Base-by-base conservation (phyloP, 345 rosid species). In the Gynandropsis gynandra region DNA sequence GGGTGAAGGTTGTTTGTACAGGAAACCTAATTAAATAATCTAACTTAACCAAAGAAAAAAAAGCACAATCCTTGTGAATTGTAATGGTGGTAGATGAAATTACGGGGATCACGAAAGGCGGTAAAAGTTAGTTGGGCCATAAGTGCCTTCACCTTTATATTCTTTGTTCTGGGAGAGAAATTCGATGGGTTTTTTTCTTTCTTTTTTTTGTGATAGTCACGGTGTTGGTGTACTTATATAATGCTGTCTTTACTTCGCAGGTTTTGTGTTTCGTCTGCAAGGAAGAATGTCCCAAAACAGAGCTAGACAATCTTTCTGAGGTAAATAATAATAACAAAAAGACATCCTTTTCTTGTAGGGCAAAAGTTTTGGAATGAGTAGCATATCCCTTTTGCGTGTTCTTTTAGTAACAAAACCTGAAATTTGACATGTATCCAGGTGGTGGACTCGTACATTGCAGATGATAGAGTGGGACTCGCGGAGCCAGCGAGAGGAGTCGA, bases 401-500 rank as follows among this genome's bases (percentile, higher is more conserved):
- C 14, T 40, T 5, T 11, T 39, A n/a, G 37, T 48, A 41, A 43
- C 11, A 10, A 38, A 21, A 44, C 34, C 32, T 11, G 14, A 31
- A 41, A 47, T 9, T 32, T 48, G 31, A 8, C 6, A 41, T 13
- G 10, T 9, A 32, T 12, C 56, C 86, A 89, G 96, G 84, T 73
- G 18, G 80, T 74, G 12, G 87, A 80, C 21, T 75, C 80, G 0
- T 87, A 87, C 41, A 55, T 63, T 5, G n/a, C 43, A 43, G 96
- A 87, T 35, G 79, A 59, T 64, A 75, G 96, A 38, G 96, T 83
- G 58, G 97, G 96, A 42, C 68, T 69, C 50, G 90, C 79, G 2
- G 96, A 86, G 76, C 87, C 97, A 10, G 74, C 63, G 16, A 40
- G 74, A 7, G 96, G 96, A 40, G 73, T 75, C 19, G 97, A 89